A percentile compares a stretch with the other conserved stretches of the same genome.
Evolutionary conservation across 2,329 filamentous ascomycete genomes (phyloP).

Genomic region (Seiridium cupressi): DNA sequence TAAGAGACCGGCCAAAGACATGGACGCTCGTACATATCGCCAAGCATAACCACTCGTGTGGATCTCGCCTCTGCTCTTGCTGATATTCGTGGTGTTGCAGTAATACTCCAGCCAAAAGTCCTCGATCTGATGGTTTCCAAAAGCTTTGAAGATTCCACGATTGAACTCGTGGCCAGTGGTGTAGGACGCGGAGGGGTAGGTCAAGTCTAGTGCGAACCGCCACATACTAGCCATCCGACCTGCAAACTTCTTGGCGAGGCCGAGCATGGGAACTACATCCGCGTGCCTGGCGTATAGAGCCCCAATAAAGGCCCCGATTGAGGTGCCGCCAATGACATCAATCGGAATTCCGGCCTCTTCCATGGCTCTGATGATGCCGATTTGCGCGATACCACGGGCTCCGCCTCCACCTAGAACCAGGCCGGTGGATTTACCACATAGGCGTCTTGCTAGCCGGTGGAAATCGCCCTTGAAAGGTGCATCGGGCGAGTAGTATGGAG

Average conservation of each 20-base stretch:
- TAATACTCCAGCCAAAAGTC: slow-evolving; percentile 99
- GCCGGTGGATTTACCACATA: slow-evolving; percentile 93
- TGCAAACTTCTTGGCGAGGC: slow-evolving; percentile 93
- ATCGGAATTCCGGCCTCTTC: slow-evolving; percentile 97
- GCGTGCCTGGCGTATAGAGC: slow-evolving; percentile 94
- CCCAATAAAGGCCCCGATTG: slow-evolving; percentile 93
- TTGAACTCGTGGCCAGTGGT: slow-evolving; percentile 99
- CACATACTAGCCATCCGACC: slow-evolving; percentile 99
- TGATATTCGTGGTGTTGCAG: slow-evolving; percentile 99
- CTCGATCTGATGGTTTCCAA: slow-evolving; percentile 95
- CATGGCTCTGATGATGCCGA: slow-evolving; percentile 90
- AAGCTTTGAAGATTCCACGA: slow-evolving; percentile 96
- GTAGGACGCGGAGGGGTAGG: slow-evolving; percentile 94
- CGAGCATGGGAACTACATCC: slow-evolving; percentile 95
- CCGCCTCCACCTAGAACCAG: slow-evolving; percentile 92
- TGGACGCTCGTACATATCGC: slow-evolving; percentile 94
- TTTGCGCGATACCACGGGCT: slow-evolving; percentile 85
- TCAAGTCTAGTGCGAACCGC: slow-evolving; percentile 95
- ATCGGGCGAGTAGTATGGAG: slow-evolving; percentile 85
- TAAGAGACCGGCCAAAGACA: slow-evolving; percentile 90
- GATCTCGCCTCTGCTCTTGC: slow-evolving; percentile 85
- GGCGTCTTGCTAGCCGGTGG: slow-evolving; percentile 81
- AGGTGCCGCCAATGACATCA: slow-evolving; percentile 92
- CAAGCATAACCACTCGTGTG: slow-evolving; percentile 97
- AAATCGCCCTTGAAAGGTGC: slow-evolving; percentile 96